A percentile compares a stretch with the other conserved stretches of the same genome.
phyloP scores from a whole-genome alignment of 2,329 filamentous ascomycete species.

The Neocatenulostroma microsporum region DNA sequence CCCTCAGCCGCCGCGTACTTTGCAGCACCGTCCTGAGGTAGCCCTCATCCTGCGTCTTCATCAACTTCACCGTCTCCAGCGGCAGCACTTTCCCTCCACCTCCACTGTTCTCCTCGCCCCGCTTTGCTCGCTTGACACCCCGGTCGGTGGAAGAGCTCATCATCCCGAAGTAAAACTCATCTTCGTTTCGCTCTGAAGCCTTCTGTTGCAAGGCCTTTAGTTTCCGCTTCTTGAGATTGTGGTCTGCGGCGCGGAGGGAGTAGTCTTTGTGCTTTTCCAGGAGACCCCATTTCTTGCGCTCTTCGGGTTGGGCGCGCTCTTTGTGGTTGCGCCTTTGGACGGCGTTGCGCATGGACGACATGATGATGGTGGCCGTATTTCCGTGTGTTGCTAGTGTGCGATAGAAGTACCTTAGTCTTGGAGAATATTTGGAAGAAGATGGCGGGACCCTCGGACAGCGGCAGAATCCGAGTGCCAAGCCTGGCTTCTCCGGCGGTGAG shows the following conservation, averaged over 20 bases:
- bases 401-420: too few relatives aligned
- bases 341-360: constrained; percentile 54
- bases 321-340: constrained; percentile 77
- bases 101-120: constrained; percentile 35
- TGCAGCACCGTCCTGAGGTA: constrained; percentile 54
- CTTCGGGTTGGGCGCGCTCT: constrained; percentile 79
- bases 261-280: constrained; percentile 93
- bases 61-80: constrained; percentile 52
- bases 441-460: too few relatives aligned
- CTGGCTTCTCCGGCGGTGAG: too few relatives aligned
- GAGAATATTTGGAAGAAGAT: too few relatives aligned
- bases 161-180: constrained; percentile 62
- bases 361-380: constrained; percentile 25
- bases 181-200: constrained; percentile 53
- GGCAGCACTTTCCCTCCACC: constrained; percentile 35
- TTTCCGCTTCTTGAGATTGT: constrained; percentile 54
- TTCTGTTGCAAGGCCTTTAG: constrained; percentile 53
- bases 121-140: constrained; percentile 37
- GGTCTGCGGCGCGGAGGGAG: constrained; percentile 56
- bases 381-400: too few relatives aligned
- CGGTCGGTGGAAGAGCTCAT: constrained; percentile 45
- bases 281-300: constrained; percentile 78
- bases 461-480: too few relatives aligned
- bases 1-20: constrained; percentile 46
- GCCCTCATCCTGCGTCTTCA: constrained; percentile 59